These are phyloP conservation scores for Exsudoporus frostii DNA, from an alignment of 768 basidiomycete genomes.

Conservation along the genomic window DNA sequence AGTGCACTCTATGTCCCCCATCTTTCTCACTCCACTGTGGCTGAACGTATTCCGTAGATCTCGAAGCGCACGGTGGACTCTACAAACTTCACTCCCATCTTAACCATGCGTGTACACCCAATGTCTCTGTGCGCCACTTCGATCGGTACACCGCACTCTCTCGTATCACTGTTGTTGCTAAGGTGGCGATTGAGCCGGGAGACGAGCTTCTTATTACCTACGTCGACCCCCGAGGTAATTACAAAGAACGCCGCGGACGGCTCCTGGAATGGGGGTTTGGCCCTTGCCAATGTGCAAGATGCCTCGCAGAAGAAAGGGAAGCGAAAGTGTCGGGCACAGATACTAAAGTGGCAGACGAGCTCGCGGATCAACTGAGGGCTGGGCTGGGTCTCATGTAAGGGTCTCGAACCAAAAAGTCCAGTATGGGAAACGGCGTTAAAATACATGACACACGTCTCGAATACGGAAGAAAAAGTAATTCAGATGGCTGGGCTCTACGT, in stretches of 20 bases:
- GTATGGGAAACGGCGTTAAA: not conserved
- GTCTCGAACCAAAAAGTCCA: too few relatives aligned
- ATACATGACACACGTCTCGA: not conserved
- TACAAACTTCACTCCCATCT: conserved; percentile 84
- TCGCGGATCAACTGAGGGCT: conserved; percentile 61
- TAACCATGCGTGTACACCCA: conserved; percentile 83
- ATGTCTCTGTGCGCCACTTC: conserved; percentile 73
- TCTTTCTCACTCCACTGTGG: not conserved
- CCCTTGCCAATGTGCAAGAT: conserved; percentile 64
- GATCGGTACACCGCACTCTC: conserved; percentile 66
- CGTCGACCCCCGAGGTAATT: conserved; percentile 54
- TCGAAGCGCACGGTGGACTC: conserved; percentile 84
- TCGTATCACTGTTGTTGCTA: conserved; percentile 74
- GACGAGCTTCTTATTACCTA: conserved; percentile 80
- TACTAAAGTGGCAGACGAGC: conserved; percentile 34
- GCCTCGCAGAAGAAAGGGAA: conserved; percentile 53
- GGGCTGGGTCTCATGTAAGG: conserved; percentile 51
- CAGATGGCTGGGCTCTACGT: not conserved
- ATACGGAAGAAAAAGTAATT: not conserved
- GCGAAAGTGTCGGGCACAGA: conserved; percentile 9
- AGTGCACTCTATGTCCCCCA: conserved; percentile 27
- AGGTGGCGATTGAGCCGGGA: conserved; percentile 56
- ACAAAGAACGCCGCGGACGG: conserved; percentile 45
- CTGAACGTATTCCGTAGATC: conserved; percentile 40
- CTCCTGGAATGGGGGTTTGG: conserved; percentile 76